These are phyloP conservation scores for Globisporangium orthogonon DNA, from an alignment of 352 stramenopile genomes.

Conservation along the genomic window DNA sequence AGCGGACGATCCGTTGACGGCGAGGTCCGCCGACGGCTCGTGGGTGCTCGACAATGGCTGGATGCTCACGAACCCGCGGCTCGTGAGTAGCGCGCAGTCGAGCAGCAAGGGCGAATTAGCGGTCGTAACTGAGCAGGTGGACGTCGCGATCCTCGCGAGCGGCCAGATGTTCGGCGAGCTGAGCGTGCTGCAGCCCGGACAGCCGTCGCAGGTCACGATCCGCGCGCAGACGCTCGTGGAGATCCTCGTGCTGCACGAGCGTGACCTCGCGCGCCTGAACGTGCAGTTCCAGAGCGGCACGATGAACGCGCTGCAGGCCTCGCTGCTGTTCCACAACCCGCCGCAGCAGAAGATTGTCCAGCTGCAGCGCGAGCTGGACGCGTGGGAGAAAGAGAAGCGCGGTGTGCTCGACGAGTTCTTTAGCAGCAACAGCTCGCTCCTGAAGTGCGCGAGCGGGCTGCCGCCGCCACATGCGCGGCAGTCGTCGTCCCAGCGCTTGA, in stretches of 20 bases:
- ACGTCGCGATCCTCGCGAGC: conserved; percentile 52
- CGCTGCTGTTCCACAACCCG: conserved; percentile 73
- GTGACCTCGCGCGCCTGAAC: conserved; percentile 42
- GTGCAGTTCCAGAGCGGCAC: conserved; percentile 67
- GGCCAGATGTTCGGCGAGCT: conserved; percentile 70
- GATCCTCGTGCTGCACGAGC: conserved; percentile 48
- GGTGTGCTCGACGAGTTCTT: conserved; percentile 44
- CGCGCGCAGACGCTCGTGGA: conserved; percentile 57
- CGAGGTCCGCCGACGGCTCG: conserved; percentile 41
- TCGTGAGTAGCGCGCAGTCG: conserved; percentile 40
- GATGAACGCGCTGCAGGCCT: conserved; percentile 75
- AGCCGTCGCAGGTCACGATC: conserved; percentile 57
- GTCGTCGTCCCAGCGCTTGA: neutral
- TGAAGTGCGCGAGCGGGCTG: neutral
- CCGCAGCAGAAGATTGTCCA: conserved; percentile 70
- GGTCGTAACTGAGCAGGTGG: conserved; percentile 34
- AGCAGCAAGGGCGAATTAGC: conserved; percentile 10
- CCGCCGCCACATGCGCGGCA: neutral
- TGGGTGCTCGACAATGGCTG: conserved; percentile 78
- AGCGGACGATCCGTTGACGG: conserved; percentile 19
- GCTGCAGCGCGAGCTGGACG: conserved; percentile 35
- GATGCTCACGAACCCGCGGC: conserved; percentile 73
- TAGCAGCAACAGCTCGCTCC: conserved; percentile 7
- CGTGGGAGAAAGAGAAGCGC: conserved; percentile 47
- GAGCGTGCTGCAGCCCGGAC: conserved; percentile 57